phyloP scores from a whole-genome alignment of 345 rosid species.

The Gossypium australe region DNA sequence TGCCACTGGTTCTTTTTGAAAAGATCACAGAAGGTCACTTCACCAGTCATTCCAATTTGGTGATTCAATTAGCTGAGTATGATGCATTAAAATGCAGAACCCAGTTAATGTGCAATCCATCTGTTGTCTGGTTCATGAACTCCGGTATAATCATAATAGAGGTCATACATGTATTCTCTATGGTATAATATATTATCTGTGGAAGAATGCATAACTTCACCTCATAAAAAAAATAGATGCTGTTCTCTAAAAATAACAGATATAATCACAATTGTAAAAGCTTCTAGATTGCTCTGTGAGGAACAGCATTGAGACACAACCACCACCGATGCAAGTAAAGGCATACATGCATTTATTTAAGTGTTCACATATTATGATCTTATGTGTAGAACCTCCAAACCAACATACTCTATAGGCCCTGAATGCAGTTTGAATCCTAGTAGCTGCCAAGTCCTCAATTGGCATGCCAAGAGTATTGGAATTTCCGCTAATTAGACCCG shows the following conservation, averaged over 20 bases:
- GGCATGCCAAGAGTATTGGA: constrained; percentile 29
- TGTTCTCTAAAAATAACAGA: not conserved
- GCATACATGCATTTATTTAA: not conserved
- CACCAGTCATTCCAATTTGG: not conserved
- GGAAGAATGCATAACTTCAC: not conserved
- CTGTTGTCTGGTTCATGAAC: not conserved
- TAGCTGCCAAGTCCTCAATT: constrained; percentile 59
- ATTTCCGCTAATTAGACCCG: constrained; percentile 13
- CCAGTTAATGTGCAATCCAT: not conserved
- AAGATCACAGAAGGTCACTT: not conserved
- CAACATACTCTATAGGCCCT: constrained; percentile 60
- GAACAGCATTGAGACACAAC: not conserved
- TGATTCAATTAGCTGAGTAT: not conserved
- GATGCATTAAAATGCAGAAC: not conserved
- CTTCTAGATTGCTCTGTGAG: not conserved
- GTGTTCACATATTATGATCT: not conserved
- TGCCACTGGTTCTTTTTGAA: not conserved
- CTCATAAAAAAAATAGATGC: not conserved
- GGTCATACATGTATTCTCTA: not conserved
- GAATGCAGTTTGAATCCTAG: constrained; percentile 65
- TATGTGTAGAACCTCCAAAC: not conserved
- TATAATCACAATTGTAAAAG: not conserved
- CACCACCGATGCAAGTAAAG: constrained; percentile 4
- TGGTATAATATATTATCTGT: no score
- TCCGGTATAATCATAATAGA: not conserved